These are phyloP conservation scores for Pugionium dolabratum DNA, from an alignment of 345 rosid species.

Conservation along the genomic window DNA sequence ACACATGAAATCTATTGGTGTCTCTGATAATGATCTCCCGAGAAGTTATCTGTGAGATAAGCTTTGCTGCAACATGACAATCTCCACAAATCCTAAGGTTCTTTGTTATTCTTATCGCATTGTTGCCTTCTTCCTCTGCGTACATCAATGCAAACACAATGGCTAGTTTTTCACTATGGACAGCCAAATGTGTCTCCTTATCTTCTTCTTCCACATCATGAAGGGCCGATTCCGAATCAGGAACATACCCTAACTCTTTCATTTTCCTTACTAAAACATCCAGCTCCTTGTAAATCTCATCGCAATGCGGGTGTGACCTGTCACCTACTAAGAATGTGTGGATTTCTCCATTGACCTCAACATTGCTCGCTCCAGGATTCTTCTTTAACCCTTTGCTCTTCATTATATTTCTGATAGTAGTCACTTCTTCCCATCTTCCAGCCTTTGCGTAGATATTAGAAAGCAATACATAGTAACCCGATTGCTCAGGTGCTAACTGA, in stretches of 20 bases:
- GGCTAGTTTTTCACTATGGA: conserved; percentile 81
- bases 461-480: conserved; percentile 67
- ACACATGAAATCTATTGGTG: conserved; percentile 67
- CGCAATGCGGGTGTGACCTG: conserved; percentile 49
- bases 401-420: conserved; percentile 57
- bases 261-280: conserved; percentile 60
- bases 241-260: conserved; percentile 66
- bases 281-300: conserved; percentile 52
- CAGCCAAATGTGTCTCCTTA: conserved; percentile 68
- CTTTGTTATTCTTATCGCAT: conserved; percentile 65
- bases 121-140: conserved; percentile 44
- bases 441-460: conserved; percentile 81
- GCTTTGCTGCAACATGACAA: conserved; percentile 73
- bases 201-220: conserved; percentile 87
- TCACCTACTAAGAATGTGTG: conserved; percentile 70
- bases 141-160: conserved; percentile 68
- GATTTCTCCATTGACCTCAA: conserved; percentile 53
- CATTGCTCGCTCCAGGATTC: conserved; percentile 65
- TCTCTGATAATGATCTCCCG: conserved; percentile 66
- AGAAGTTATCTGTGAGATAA: conserved; percentile 58
- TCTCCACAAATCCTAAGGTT: conserved; percentile 76
- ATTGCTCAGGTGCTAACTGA: conserved; percentile 60
- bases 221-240: conserved; percentile 64
- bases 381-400: conserved; percentile 59
- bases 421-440: conserved; percentile 72